Conservation (phyloP, 176 grass and related monocot species). For the Sorghum bicolor region Sorghum_bicolor_NCBIv3 NC_012876.2:62595501-62596000, state of each 20-base stretch:
- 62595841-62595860: not conserved
- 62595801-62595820: not conserved
- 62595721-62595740: conserved; percentile 43
- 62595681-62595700: conserved; percentile 30
- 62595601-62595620: conserved; percentile 1
- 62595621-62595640: conserved; percentile 11
- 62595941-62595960: not conserved
- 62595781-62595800: not conserved
- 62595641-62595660: not conserved
- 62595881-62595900: not conserved
- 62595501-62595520: not conserved
- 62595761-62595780: not conserved
- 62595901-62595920: conserved; percentile 5
- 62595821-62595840: not conserved
- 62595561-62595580: conserved; percentile 1
- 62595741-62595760: conserved; percentile 11
- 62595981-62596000: not conserved
- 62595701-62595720: conserved; percentile 39
- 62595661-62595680: conserved; percentile 33
- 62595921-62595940: not conserved
- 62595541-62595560: not conserved
- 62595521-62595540: not conserved
- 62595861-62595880: not conserved
- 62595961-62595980: not conserved
- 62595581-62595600: not conserved